A percentile compares a stretch with the other conserved stretches of the same genome.
Evolutionary conservation across 2,329 filamentous ascomycete species (phyloP).

Genomic region (Cercospora berteroae): DNA sequence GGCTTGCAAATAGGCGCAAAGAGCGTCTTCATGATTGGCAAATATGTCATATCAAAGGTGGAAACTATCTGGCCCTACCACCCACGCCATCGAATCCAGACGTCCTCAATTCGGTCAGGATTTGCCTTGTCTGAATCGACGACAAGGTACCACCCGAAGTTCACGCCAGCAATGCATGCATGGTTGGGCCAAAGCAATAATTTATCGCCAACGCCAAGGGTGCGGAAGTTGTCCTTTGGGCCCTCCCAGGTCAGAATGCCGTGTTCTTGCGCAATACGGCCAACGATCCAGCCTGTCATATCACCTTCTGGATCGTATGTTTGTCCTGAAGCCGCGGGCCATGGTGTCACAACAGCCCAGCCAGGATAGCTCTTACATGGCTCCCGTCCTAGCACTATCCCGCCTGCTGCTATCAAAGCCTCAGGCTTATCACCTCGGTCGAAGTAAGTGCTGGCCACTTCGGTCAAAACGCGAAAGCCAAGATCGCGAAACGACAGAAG

Average conservation of each 20-base stretch:
- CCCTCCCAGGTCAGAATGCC: conserved; percentile 65
- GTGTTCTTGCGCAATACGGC: conserved; percentile 74
- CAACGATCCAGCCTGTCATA: conserved; percentile 62
- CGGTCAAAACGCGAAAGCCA: conserved; percentile 66
- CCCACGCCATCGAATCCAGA: conserved; percentile 70
- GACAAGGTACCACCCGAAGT: conserved; percentile 70
- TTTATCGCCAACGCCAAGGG: conserved; percentile 62
- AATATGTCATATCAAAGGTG: background rate
- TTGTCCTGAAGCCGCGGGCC: conserved; percentile 43
- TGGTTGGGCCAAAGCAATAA: conserved; percentile 77
- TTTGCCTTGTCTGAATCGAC: conserved; percentile 62
- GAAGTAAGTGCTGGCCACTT: conserved; percentile 68
- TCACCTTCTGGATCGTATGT: conserved; percentile 41
- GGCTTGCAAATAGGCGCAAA: background rate
- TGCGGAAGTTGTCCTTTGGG: conserved; percentile 41
- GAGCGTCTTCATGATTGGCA: background rate
- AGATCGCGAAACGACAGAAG: conserved; percentile 55
- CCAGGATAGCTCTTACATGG: conserved; percentile 68
- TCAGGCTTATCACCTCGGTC: conserved; percentile 58
- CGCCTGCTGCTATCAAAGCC: conserved; percentile 67
- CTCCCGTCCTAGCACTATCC: conserved; percentile 69
- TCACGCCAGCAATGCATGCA: conserved; percentile 71
- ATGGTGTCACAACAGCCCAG: conserved; percentile 67
- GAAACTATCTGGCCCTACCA: conserved; percentile 51
- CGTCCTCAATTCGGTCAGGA: conserved; percentile 64